Percentiles rank a stretch among this genome's conserved stretches.
Evolutionary conservation across 2,329 filamentous ascomycete genomes (phyloP).

Genomic region (Bipolaris victoriae): DNA sequence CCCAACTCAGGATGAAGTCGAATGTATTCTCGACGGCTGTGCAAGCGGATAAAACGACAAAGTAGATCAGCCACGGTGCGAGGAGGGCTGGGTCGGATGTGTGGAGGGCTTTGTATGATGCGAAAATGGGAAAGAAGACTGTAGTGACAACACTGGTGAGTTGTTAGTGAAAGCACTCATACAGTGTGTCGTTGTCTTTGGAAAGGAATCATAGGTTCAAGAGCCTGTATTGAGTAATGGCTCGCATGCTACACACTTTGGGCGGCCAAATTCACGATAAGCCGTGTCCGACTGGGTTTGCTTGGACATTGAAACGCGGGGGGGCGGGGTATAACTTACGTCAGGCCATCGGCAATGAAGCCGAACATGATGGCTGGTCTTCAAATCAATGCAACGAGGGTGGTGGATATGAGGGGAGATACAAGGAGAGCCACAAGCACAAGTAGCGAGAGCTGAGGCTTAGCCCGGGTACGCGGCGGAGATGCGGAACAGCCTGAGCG

Average conservation of each 20-base stretch:
- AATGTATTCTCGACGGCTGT: conserved; percentile 86
- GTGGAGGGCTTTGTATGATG: conserved; percentile 97
- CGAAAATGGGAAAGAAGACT: conserved; percentile 93
- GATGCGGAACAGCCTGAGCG: conserved; percentile 24
- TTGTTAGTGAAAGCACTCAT: conserved; percentile 22
- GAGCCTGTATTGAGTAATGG: conserved; percentile 12
- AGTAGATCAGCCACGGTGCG: conserved; percentile 99
- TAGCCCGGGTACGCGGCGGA: conserved; percentile 26
- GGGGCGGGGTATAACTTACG: conserved; percentile 45
- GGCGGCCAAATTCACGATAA: conserved; percentile 15
- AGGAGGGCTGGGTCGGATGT: conserved; percentile 87
- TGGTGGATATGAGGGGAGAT: conserved; percentile 8
- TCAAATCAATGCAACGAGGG: background rate
- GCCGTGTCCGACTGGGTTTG: conserved; percentile 11
- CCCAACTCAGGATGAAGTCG: conserved; percentile 84
- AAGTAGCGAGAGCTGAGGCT: conserved; percentile 20
- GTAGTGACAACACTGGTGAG: conserved; percentile 62
- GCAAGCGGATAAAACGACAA: conserved; percentile 85
- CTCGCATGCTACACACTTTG: conserved; percentile 14
- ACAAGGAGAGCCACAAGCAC: conserved; percentile 7
- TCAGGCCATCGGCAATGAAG: conserved; percentile 49
- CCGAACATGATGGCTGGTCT: conserved; percentile 39
- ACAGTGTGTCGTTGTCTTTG: background rate
- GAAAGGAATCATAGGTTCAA: conserved; percentile 2
- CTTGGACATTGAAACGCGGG: conserved; percentile 19